Base-by-base conservation (phyloP, 495 filamentous ascomycete genomes). In the Aspergillus affinis region DNA sequence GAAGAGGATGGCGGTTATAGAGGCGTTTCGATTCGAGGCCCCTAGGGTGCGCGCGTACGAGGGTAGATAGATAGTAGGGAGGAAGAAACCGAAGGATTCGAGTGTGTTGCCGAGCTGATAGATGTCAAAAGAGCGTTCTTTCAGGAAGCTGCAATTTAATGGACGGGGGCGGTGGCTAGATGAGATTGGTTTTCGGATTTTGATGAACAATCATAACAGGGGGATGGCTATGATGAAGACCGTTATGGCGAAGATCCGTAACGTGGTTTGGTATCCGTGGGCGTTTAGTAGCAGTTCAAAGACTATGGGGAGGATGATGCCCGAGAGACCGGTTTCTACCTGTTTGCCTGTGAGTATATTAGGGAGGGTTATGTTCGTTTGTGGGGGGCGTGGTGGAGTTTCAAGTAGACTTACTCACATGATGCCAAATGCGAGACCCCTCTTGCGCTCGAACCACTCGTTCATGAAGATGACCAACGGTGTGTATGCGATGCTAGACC, bases 11-110 rank as follows among this genome's bases (percentile, higher is more conserved):
- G 86, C 68, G 0, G 80, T 74, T 21, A 84, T 32, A 0, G 81
- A 72, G 3, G 76, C 64, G 8, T 70, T 60, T 17, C 76, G 60
- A 27, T 62, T 30, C 2, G 68, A 68, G 10, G 75, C 73, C 20
- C 73, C 69, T 1, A 86, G 69, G 15, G 72, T 62, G 18, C 75
- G 67, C 1, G 82, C 84, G 65, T 83, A 87, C 7, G 79, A 75
- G 6, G 84, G 84, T 0, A 90, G 73, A 65, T 86, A 90, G 49
- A 87, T 79, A 0, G 73, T 71, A 0, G 86, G 85, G 0, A 88
- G 68, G 68, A 88, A 88, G 64, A 78, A 89, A 4, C 87, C 87
- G 8, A 84, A 66, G 0, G 75, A 77, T 64, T 89, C 76, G 49
- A 85, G 55, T 36, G 83, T 72, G 65, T 85, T 85, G 44, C 80